phyloP scores from a whole-genome alignment of 176 grass and related monocot species.

The Puya raimondii region DNA sequence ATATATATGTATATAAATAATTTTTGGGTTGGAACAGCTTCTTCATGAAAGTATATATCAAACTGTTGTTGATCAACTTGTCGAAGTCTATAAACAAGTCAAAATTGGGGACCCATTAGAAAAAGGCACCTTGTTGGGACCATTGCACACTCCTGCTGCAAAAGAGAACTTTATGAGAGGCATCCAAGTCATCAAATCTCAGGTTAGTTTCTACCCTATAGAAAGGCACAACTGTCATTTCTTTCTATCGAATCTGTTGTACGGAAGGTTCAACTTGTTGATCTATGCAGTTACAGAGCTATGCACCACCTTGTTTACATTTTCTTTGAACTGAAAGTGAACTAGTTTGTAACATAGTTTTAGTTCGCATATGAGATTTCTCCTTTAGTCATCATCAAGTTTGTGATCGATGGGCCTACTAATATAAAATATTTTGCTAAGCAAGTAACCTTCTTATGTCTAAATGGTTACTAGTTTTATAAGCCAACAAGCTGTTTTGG shows the following conservation, averaged over 20 bases:
- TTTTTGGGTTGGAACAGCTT: conserved; percentile 40
- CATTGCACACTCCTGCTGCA: conserved; percentile 77
- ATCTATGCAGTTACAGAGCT: background rate
- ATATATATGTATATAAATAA: background rate
- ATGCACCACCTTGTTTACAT: background rate
- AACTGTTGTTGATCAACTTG: conserved; percentile 77
- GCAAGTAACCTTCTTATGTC: too few relatives aligned
- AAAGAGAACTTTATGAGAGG: conserved; percentile 84
- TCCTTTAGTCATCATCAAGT: too few relatives aligned
- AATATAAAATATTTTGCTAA: too few relatives aligned
- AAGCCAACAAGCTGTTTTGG: background rate
- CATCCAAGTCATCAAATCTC: conserved; percentile 64
- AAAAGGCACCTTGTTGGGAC: conserved; percentile 84
- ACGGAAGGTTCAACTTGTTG: too few relatives aligned
- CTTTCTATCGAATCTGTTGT: too few relatives aligned
- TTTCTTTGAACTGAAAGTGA: background rate
- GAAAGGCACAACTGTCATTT: too few relatives aligned
- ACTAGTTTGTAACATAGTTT: background rate
- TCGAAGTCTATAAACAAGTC: conserved; percentile 96
- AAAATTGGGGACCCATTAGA: conserved; percentile 89
- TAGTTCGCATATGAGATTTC: too few relatives aligned
- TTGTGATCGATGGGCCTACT: too few relatives aligned
- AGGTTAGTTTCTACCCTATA: conserved; percentile 34
- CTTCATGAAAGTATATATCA: conserved; percentile 89
- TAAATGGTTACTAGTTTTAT: background rate